Conservation (phyloP, 1,284 basidiomycete genomes). For the Serendipita sp. region DNA sequence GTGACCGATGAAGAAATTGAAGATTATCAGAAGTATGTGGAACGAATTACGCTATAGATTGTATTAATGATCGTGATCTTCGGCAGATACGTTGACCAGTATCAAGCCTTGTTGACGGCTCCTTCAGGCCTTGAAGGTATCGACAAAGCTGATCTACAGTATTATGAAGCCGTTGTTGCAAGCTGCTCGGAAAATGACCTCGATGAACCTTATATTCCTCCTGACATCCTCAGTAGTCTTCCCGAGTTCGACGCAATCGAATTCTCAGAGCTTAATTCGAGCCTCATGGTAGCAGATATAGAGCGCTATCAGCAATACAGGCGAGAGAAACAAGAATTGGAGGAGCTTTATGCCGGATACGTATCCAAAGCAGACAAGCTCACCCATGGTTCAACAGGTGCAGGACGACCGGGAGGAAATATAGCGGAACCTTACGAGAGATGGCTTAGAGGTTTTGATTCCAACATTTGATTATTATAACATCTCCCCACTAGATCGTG, state of each 20-base stretch:
- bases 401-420: background rate
- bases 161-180: slow-evolving; percentile 23
- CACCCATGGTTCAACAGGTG: background rate
- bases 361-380: background rate
- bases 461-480: background rate
- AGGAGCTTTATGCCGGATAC: slow-evolving; percentile 1
- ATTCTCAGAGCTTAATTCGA: background rate
- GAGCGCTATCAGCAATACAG: background rate
- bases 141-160: slow-evolving; percentile 27
- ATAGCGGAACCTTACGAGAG: background rate
- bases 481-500: slow-evolving; percentile 39
- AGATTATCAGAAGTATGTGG: slow-evolving; percentile 64
- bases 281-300: background rate
- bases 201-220: background rate
- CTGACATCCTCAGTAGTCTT: background rate
- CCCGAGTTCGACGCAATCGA: background rate
- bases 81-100: slow-evolving; percentile 24
- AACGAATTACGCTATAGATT: slow-evolving; percentile 8
- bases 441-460: background rate
- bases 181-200: slow-evolving; percentile 1
- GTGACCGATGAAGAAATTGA: slow-evolving; percentile 50
- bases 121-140: slow-evolving; percentile 19
- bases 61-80: background rate
- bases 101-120: slow-evolving; percentile 23
- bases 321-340: background rate